Evolutionary conservation across 2,329 filamentous ascomycete species (phyloP).

Genomic region (Sclerotinia trifoliorum): DNA sequence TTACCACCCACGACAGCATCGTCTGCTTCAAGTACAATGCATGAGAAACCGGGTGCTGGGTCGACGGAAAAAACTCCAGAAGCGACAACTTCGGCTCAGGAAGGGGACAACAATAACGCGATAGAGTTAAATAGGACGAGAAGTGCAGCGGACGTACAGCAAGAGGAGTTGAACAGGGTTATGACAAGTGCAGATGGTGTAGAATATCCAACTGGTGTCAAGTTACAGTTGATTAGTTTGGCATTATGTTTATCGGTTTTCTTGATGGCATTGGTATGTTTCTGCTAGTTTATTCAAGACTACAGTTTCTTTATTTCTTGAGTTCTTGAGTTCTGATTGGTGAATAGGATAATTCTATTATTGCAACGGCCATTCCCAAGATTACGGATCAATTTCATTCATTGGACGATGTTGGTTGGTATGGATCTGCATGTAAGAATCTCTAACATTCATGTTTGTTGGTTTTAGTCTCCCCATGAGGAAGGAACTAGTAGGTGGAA

Average conservation of each 20-base stretch:
- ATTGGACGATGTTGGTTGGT: conserved; percentile 54
- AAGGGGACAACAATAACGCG: neutral
- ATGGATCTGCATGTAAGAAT: conserved; percentile 53
- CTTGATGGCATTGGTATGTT: conserved; percentile 32
- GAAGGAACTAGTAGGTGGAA: neutral
- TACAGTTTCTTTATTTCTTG: neutral
- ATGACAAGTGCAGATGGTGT: conserved; percentile 36
- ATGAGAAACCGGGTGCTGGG: neutral
- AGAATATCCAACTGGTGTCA: conserved; percentile 38
- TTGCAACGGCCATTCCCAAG: conserved; percentile 54
- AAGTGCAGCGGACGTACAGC: conserved; percentile 24
- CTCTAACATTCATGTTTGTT: conserved; percentile 32
- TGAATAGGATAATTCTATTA: conserved; percentile 18
- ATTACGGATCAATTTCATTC: conserved; percentile 54
- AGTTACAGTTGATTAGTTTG: conserved; percentile 34
- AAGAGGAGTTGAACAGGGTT: conserved; percentile 31
- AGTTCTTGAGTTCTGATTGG: neutral
- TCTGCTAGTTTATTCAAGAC: too few species aligned
- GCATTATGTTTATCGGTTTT: conserved; percentile 38
- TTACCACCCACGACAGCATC: conserved; percentile 9
- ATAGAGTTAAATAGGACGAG: conserved; percentile 18
- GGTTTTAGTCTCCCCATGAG: neutral
- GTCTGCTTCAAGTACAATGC: neutral
- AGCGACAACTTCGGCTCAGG: neutral
- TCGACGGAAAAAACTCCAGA: neutral